Evolutionary conservation across 129 eudicot species (phyloP).

Genomic region (Chrysanthemum makinoi): DNA sequence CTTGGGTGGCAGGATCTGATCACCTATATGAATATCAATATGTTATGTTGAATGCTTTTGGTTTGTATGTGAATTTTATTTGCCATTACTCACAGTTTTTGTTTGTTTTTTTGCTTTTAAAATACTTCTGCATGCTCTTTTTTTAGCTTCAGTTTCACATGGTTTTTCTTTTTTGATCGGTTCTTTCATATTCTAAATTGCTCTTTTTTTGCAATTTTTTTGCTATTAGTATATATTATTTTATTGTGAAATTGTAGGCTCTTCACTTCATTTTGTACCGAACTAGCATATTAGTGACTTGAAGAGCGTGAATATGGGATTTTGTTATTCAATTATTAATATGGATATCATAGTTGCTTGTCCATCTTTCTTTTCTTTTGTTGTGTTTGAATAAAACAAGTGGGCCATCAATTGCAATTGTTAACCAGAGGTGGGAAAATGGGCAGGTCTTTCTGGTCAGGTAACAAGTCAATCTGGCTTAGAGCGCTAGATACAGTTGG

Average conservation of each 20-base stretch:
- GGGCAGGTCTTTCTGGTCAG: too few species aligned
- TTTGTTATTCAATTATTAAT: background rate
- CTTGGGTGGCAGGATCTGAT: too few species aligned
- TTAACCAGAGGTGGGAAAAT: background rate
- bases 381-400: background rate
- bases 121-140: slow-evolving; percentile 8
- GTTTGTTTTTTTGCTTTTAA: slow-evolving; percentile 18
- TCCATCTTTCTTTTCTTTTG: background rate
- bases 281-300: background rate
- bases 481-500: too few species aligned
- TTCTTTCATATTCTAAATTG: background rate
- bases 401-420: background rate
- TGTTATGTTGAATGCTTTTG: slow-evolving; percentile 20
- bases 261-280: background rate
- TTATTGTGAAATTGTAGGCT: slow-evolving; percentile 1
- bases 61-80: slow-evolving; percentile 23
- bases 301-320: background rate
- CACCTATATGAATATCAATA: too few species aligned
- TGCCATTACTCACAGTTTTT: background rate
- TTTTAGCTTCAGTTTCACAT: slow-evolving; percentile 13
- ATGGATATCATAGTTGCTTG: background rate
- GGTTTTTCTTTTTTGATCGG: slow-evolving; percentile 14
- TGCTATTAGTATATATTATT: slow-evolving; percentile 2
- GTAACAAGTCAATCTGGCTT: too few species aligned
- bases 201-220: slow-evolving; percentile 5